phyloP scores from a whole-genome alignment of 805 yeast species.

The Brettanomyces bruxellensis region DNA sequence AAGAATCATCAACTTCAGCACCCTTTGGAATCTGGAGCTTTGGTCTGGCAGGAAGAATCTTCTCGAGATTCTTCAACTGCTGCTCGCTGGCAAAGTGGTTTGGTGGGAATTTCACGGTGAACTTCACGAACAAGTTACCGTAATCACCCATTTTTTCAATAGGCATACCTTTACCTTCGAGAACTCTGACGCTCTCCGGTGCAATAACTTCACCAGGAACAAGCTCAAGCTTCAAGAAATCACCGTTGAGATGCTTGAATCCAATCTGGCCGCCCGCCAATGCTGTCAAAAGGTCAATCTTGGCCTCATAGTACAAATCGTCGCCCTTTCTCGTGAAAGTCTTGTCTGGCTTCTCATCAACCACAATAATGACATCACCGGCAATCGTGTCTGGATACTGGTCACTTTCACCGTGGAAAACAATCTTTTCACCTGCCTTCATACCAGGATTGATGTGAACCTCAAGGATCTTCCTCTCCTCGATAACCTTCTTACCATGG shows the following conservation, averaged over 20 bases:
- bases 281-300: constrained; percentile 87
- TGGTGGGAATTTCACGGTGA: constrained; percentile 82
- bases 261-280: constrained; percentile 92
- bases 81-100: constrained; percentile 67
- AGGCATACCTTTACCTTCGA: constrained; percentile 98
- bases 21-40: constrained; percentile 53
- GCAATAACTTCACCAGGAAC: constrained; percentile 89
- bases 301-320: constrained; percentile 77
- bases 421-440: constrained; percentile 87
- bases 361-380: constrained; percentile 91
- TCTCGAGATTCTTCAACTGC: constrained; percentile 62
- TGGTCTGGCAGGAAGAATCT: constrained; percentile 71
- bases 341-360: constrained; percentile 84
- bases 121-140: constrained; percentile 83
- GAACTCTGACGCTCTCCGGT: constrained; percentile 73
- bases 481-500: constrained; percentile 77
- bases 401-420: constrained; percentile 94
- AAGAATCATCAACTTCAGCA: constrained; percentile 66
- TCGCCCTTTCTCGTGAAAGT: constrained; percentile 81
- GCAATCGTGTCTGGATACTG: constrained; percentile 92
- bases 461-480: constrained; percentile 87
- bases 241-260: constrained; percentile 86
- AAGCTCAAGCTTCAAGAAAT: constrained; percentile 72
- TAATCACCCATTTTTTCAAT: constrained; percentile 75
- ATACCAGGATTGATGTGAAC: constrained; percentile 96